Conservation (phyloP, 345 rosid species). For the Citrus inodora region DNA sequence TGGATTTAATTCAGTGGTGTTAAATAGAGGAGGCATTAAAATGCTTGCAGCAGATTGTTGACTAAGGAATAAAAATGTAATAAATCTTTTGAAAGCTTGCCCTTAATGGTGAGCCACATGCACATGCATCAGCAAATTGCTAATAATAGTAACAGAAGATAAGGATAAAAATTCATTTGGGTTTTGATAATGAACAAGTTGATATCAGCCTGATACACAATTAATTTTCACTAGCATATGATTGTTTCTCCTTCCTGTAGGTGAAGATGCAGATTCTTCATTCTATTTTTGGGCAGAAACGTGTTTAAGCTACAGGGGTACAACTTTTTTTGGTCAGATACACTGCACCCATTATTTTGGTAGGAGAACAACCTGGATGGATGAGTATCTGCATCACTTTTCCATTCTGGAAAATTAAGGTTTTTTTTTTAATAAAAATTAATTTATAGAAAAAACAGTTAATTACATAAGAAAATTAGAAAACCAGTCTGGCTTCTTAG, state of each 20-base stretch:
- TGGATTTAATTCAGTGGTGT: background rate
- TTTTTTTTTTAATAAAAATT: background rate
- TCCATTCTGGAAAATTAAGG: background rate
- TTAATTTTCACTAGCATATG: background rate
- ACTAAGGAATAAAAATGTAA: constrained; percentile 5
- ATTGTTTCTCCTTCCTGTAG: background rate
- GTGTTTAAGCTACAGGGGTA: background rate
- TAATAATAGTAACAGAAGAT: constrained; percentile 5
- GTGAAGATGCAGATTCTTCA: background rate
- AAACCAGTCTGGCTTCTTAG: background rate
- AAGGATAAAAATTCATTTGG: background rate
- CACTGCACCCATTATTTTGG: background rate
- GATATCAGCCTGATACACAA: background rate
- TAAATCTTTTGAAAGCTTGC: background rate
- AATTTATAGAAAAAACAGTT: too few species aligned
- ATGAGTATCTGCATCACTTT: background rate
- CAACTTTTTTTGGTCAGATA: background rate
- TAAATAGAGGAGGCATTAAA: background rate
- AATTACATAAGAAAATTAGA: background rate
- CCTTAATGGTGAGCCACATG: background rate
- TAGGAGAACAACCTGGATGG: background rate
- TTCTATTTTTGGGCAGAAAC: background rate
- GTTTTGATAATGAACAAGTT: constrained; percentile 12
- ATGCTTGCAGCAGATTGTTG: constrained; percentile 9
- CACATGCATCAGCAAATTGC: constrained; percentile 17